A percentile compares a stretch with the other conserved stretches of the same genome.
These are phyloP conservation scores for Eremothecium gossypii DNA, from an alignment of 1,139 yeast species.

Conservation along the genomic window DNA sequence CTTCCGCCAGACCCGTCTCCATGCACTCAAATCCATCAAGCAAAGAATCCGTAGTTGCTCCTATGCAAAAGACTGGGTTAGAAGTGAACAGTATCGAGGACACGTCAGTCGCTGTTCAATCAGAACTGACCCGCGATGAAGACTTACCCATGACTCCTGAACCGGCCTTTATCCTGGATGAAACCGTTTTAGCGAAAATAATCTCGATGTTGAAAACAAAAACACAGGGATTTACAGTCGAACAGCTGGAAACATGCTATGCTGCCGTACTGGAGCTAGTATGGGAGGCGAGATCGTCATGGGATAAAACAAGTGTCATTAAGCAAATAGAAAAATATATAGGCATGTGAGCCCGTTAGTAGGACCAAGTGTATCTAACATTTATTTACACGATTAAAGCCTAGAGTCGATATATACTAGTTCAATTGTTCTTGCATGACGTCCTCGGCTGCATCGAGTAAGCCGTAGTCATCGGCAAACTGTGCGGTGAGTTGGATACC, in stretches of 20 bases:
- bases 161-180: conserved; percentile 31
- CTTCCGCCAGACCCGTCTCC: background rate
- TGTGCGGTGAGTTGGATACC: conserved; percentile 82
- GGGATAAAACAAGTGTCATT: conserved; percentile 50
- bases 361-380: background rate
- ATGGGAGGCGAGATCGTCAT: conserved; percentile 58
- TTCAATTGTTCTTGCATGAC: conserved; percentile 1
- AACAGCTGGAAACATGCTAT: conserved; percentile 61
- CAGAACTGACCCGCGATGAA: conserved; percentile 8
- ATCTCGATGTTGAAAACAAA: conserved; percentile 28
- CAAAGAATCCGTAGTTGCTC: background rate
- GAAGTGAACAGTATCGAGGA: background rate
- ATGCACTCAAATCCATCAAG: background rate
- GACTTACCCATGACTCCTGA: conserved; percentile 14
- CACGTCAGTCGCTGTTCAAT: background rate
- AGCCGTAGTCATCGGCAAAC: conserved; percentile 65
- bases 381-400: background rate
- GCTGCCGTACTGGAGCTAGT: conserved; percentile 64
- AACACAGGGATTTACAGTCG: conserved; percentile 52
- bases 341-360: background rate
- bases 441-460: conserved; percentile 35
- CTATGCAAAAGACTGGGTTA: background rate
- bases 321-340: conserved; percentile 8
- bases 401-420: background rate
- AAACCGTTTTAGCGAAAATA: conserved; percentile 23